phyloP scores from a whole-genome alignment of 1,139 yeast genomes.

The Wickerhamomyces sp. region DNA sequence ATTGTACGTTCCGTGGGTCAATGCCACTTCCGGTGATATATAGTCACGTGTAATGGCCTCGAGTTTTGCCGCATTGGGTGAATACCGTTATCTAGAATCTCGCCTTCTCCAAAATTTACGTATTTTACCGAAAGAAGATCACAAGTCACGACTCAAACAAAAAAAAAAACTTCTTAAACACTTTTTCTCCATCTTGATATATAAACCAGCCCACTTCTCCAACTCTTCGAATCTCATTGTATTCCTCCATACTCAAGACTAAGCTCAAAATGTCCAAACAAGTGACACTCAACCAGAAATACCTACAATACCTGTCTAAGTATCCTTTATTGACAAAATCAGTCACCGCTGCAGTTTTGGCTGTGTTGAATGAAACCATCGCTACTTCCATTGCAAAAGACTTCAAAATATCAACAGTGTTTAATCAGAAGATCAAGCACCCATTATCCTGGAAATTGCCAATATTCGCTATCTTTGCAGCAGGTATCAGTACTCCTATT shows the following conservation, averaged over 20 bases:
- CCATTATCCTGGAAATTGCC: slow-evolving; percentile 28
- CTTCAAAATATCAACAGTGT: slow-evolving; percentile 19
- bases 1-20: neutral
- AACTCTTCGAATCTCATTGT: neutral
- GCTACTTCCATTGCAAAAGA: slow-evolving; percentile 51
- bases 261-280: neutral
- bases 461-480: slow-evolving; percentile 67
- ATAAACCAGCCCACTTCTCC: neutral
- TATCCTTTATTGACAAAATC: slow-evolving; percentile 60
- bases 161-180: no score
- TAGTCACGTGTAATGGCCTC: neutral
- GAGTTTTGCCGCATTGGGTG: neutral
- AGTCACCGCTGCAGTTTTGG: slow-evolving; percentile 52
- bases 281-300: slow-evolving; percentile 25
- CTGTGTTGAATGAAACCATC: slow-evolving; percentile 54
- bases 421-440: slow-evolving; percentile 20
- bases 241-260: neutral
- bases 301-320: slow-evolving; percentile 37
- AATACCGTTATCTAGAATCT: neutral
- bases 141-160: no score
- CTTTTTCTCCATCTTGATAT: neutral
- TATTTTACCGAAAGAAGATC: neutral
- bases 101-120: neutral
- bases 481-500: slow-evolving; percentile 66
- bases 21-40: neutral